Conservation (phyloP, 108 stramenopile species). For the Mediolabrus comicus region DNA sequence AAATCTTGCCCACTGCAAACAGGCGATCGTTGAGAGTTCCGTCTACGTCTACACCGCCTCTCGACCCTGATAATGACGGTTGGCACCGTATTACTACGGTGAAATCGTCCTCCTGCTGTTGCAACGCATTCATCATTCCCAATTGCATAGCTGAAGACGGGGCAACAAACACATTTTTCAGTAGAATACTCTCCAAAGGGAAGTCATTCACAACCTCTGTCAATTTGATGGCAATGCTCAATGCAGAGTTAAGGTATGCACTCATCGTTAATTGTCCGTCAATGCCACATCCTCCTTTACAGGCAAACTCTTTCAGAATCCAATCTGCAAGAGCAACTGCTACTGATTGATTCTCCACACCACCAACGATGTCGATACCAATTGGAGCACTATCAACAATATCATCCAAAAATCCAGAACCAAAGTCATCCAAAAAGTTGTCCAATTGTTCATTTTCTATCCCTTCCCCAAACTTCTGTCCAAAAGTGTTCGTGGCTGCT, state of each 20-base stretch:
- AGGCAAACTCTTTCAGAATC: not conserved
- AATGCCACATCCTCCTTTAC: too few species aligned
- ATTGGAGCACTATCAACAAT: not conserved
- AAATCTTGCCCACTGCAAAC: conserved; percentile 9
- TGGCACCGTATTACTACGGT: not conserved
- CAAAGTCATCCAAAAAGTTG: not conserved
- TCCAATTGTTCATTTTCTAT: too few species aligned
- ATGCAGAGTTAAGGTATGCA: conserved; percentile 6
- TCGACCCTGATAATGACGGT: not conserved
- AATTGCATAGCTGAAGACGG: not conserved
- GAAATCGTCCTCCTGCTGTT: not conserved
- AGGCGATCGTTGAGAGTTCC: conserved; percentile 3
- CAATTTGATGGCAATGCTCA: conserved; percentile 26
- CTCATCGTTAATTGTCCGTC: not conserved
- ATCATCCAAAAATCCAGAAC: not conserved
- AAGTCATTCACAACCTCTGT: conserved; percentile 17
- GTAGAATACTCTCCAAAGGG: conserved; percentile 13
- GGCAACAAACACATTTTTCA: conserved; percentile 11
- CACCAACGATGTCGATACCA: not conserved
- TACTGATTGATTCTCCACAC: too few species aligned
- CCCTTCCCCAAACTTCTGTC: too few species aligned
- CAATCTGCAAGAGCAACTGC: not conserved
- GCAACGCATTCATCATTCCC: not conserved
- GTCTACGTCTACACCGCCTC: not conserved
- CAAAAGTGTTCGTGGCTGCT: too few species aligned